Percentiles rank a stretch among this genome's conserved stretches.
Conservation (phyloP, 1,284 basidiomycete genomes). For the Naganishia cerealis region DNA sequence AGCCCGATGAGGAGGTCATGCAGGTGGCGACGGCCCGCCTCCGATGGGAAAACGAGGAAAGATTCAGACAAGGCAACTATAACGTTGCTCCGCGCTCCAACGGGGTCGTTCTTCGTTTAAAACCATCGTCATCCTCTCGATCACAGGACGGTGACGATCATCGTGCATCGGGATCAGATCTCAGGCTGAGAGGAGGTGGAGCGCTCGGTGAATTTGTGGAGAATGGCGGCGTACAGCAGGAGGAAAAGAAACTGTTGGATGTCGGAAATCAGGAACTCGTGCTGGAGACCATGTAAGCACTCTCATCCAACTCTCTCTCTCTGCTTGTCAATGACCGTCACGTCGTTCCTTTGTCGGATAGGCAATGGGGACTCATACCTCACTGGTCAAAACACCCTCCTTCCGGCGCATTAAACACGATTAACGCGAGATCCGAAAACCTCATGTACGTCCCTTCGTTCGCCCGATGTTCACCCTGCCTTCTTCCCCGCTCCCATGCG, state of each 20-base stretch:
- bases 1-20: constrained; percentile 39
- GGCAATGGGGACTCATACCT: constrained; percentile 89
- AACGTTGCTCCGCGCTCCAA: constrained; percentile 50
- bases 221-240: neutral
- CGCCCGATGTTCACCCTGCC: neutral
- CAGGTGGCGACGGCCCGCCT: neutral
- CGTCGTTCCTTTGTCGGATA: constrained; percentile 42
- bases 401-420: constrained; percentile 73
- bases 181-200: constrained; percentile 32
- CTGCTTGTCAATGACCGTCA: neutral
- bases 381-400: constrained; percentile 72
- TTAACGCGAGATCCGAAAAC: constrained; percentile 83
- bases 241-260: constrained; percentile 43
- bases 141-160: neutral
- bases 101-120: constrained; percentile 43
- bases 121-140: neutral
- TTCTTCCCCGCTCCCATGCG: neutral
- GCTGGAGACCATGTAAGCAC: constrained; percentile 50
- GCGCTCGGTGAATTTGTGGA: constrained; percentile 1
- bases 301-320: neutral
- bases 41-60: constrained; percentile 22
- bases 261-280: constrained; percentile 56
- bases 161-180: neutral
- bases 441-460: constrained; percentile 61
- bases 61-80: constrained; percentile 40